phyloP scores from a whole-genome alignment of 2,329 filamentous ascomycete genomes.

The Gliomastix tumulicola region DNA sequence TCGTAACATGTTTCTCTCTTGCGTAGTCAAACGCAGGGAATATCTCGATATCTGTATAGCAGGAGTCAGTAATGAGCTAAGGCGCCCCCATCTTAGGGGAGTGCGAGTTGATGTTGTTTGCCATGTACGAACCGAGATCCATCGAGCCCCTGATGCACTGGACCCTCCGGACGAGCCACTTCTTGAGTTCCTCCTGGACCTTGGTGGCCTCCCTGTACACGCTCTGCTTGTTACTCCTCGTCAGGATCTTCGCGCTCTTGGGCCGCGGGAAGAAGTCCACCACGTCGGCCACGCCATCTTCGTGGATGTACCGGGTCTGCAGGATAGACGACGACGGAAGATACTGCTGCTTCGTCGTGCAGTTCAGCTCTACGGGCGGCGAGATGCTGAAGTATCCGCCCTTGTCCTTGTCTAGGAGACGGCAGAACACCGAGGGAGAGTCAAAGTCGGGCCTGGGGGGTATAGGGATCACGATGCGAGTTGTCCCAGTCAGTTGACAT shows the following conservation, averaged over 20 bases:
- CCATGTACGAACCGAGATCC: slow-evolving; percentile 42
- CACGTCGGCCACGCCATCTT: slow-evolving; percentile 66
- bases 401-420: slow-evolving; percentile 66
- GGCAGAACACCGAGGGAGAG: slow-evolving; percentile 68
- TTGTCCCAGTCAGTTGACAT: too few relatives aligned
- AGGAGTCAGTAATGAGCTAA: too few relatives aligned
- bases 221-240: slow-evolving; percentile 35
- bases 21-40: slow-evolving; percentile 71
- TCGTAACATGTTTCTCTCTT: slow-evolving; percentile 52
- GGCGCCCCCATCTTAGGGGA: too few relatives aligned
- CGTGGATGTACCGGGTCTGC: slow-evolving; percentile 70
- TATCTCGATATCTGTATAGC: slow-evolving; percentile 59
- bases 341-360: slow-evolving; percentile 72
- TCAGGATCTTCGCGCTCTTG: slow-evolving; percentile 46
- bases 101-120: too few relatives aligned
- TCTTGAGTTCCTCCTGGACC: slow-evolving; percentile 58
- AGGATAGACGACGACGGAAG: slow-evolving; percentile 68
- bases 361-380: slow-evolving; percentile 40
- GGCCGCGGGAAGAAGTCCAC: slow-evolving; percentile 72
- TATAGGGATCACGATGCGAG: too few relatives aligned
- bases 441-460: slow-evolving; percentile 68
- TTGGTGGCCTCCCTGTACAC: slow-evolving; percentile 45
- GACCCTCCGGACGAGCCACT: slow-evolving; percentile 63
- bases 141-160: slow-evolving; percentile 65
- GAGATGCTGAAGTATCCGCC: slow-evolving; percentile 67